Evolutionary conservation across 352 stramenopile species (phyloP).

Genomic region (Phytophthora sansomeana): DNA sequence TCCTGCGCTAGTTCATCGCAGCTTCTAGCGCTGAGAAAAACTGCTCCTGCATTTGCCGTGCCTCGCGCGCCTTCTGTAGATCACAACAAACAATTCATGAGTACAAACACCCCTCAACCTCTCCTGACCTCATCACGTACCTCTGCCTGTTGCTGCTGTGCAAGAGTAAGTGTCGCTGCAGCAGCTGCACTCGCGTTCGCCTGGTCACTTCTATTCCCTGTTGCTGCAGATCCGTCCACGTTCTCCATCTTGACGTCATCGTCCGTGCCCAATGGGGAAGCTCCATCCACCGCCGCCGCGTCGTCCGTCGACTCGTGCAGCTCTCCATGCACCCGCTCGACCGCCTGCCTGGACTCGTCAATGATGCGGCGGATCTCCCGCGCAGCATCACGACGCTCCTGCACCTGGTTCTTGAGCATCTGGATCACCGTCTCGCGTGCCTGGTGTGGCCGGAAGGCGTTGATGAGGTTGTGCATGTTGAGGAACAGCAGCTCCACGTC

Average conservation of each 20-base stretch:
- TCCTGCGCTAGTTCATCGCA: constrained; percentile 41
- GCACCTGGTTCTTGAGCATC: constrained; percentile 83
- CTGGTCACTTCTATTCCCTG: constrained; percentile 17
- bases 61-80: constrained; percentile 54
- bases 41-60: constrained; percentile 63
- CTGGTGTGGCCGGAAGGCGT: constrained; percentile 87
- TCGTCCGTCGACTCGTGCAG: constrained; percentile 68
- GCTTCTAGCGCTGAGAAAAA: constrained; percentile 73
- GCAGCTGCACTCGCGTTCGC: constrained; percentile 9
- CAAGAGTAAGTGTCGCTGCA: constrained; percentile 23
- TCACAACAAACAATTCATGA: constrained; percentile 15
- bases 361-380: constrained; percentile 82
- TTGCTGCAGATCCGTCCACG: constrained; percentile 19
- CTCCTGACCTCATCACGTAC: constrained; percentile 11
- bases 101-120: background rate
- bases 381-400: constrained; percentile 73
- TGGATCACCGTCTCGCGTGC: constrained; percentile 86
- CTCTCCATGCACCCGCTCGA: constrained; percentile 68
- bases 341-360: constrained; percentile 64
- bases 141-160: constrained; percentile 55
- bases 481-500: constrained; percentile 89
- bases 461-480: constrained; percentile 93
- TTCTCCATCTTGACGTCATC: constrained; percentile 72
- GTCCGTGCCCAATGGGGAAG: constrained; percentile 17
- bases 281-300: constrained; percentile 23